Evolutionary conservation across 2,329 filamentous ascomycete genomes (phyloP).

Genomic region (Mycosphaerelloides madeirae): DNA sequence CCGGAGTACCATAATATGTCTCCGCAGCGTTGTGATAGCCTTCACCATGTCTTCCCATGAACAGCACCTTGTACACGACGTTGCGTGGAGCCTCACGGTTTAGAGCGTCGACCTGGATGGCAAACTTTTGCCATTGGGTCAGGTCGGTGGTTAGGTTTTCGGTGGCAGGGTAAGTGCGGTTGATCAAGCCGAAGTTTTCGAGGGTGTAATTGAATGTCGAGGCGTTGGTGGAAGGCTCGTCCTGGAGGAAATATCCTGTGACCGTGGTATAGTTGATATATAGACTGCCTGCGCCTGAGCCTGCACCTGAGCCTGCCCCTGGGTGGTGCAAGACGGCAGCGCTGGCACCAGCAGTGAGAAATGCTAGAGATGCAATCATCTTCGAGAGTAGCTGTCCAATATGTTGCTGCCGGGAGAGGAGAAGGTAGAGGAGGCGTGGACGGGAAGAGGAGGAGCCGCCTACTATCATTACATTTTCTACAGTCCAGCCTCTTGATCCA

Average conservation of each 20-base stretch:
- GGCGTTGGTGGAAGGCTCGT: slow-evolving; percentile 53
- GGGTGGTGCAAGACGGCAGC: slow-evolving; percentile 12
- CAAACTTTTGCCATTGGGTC: slow-evolving; percentile 63
- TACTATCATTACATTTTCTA: not conserved
- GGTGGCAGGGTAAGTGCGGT: slow-evolving; percentile 56
- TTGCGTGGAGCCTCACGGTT: slow-evolving; percentile 48
- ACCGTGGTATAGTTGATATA: slow-evolving; percentile 59
- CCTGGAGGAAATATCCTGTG: slow-evolving; percentile 60
- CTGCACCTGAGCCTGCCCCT: too few species aligned
- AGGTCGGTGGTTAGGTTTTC: slow-evolving; percentile 38
- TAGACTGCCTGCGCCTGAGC: slow-evolving; percentile 8
- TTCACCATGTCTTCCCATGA: slow-evolving; percentile 66
- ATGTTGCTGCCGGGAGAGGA: not conserved
- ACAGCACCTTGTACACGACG: slow-evolving; percentile 64
- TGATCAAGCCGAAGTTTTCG: slow-evolving; percentile 62
- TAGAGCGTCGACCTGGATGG: slow-evolving; percentile 52
- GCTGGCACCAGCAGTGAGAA: slow-evolving; percentile 5
- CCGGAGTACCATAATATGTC: slow-evolving; percentile 60
- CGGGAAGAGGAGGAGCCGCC: slow-evolving; percentile 1
- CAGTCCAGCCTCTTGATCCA: not conserved
- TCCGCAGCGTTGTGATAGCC: slow-evolving; percentile 62
- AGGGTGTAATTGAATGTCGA: slow-evolving; percentile 59
- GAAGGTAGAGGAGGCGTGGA: not conserved
- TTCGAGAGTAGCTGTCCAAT: not conserved
- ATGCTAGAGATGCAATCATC: slow-evolving; percentile 6